phyloP scores from a whole-genome alignment of 73 alveolate species.

The Paramecium caudatum region DNA sequence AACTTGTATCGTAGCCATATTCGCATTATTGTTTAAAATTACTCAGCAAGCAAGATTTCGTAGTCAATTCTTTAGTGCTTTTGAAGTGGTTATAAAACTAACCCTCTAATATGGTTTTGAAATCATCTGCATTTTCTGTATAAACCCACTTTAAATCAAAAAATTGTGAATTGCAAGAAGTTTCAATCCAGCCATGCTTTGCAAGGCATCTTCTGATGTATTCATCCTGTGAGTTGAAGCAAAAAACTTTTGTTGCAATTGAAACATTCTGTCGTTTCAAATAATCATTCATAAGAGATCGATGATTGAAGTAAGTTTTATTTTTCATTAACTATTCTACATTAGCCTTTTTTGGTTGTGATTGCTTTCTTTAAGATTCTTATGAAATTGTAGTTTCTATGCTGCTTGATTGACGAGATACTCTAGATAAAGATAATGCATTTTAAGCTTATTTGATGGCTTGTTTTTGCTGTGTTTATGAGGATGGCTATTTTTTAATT shows the following conservation, averaged over 20 bases:
- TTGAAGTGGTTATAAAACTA: constrained; percentile 86
- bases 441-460: neutral
- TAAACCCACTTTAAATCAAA: constrained; percentile 87
- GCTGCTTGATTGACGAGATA: constrained; percentile 27
- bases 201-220: constrained; percentile 78
- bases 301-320: constrained; percentile 13
- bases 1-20: constrained; percentile 73
- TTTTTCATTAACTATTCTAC: neutral
- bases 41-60: constrained; percentile 80
- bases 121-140: constrained; percentile 80
- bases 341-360: neutral
- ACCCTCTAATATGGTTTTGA: constrained; percentile 75
- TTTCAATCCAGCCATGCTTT: constrained; percentile 87
- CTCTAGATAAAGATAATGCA: constrained; percentile 14
- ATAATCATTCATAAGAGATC: constrained; percentile 75
- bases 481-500: neutral
- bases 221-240: constrained; percentile 79
- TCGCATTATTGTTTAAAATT: constrained; percentile 77
- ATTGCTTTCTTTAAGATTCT: constrained; percentile 31
- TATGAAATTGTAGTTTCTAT: constrained; percentile 26
- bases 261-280: constrained; percentile 53
- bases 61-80: constrained; percentile 83
- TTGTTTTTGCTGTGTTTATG: neutral
- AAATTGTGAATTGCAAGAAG: constrained; percentile 45
- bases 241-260: constrained; percentile 68